A percentile compares a stretch with the other conserved stretches of the same genome.
phyloP scores from a whole-genome alignment of 495 filamentous ascomycete species.

The Cercophora samala region DNA sequence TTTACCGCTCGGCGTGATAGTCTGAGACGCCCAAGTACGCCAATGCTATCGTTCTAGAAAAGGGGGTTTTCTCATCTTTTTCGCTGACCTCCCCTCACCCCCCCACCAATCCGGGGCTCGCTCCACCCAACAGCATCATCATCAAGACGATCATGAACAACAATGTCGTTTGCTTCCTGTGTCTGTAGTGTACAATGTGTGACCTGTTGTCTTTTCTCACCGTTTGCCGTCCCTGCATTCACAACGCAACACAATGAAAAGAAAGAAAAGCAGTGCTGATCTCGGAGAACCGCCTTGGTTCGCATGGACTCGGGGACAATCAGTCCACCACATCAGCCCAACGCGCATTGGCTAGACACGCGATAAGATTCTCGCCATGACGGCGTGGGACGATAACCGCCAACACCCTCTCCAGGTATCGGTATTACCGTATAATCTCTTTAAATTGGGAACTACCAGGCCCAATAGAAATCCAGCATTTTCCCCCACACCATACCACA shows the following conservation, averaged over 20 bases:
- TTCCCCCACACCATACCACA: too few relatives aligned
- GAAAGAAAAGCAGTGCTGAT: not conserved
- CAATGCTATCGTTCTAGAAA: not conserved
- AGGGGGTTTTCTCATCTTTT: not conserved
- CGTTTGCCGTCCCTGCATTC: not conserved
- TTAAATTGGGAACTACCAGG: too few relatives aligned
- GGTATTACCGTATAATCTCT: too few relatives aligned
- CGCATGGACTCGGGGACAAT: too few relatives aligned
- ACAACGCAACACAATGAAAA: not conserved
- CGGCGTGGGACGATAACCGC: not conserved
- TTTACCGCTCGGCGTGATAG: slow-evolving; percentile 1
- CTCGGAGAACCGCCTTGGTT: too few relatives aligned
- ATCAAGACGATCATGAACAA: not conserved
- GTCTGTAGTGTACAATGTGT: too few relatives aligned
- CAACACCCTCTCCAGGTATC: not conserved
- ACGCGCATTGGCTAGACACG: too few relatives aligned
- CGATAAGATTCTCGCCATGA: not conserved
- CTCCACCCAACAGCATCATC: not conserved
- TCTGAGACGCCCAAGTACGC: not conserved
- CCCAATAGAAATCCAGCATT: too few relatives aligned
- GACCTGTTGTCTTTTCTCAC: not conserved
- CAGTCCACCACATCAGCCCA: too few relatives aligned
- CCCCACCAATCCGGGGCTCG: not conserved
- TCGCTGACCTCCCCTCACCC: too few relatives aligned
- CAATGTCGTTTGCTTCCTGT: not conserved